phyloP scores from a whole-genome alignment of 75 land plant species.

The Selaginella tamariscina region DNA sequence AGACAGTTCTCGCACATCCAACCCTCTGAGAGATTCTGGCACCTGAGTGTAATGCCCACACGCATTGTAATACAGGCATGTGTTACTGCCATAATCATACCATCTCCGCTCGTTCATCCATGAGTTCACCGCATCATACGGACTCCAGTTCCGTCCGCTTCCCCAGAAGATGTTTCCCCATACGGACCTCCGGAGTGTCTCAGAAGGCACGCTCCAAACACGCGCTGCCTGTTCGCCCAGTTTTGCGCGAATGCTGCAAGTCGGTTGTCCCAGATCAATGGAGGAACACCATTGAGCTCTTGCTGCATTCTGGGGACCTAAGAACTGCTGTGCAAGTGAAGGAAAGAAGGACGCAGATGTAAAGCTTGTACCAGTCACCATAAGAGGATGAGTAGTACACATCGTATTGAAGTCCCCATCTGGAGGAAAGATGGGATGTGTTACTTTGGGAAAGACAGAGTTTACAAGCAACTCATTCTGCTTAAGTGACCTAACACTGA shows the following conservation, averaged over 20 bases:
- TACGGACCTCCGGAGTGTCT: constrained; percentile 26
- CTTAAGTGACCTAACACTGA: no score
- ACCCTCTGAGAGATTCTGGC: constrained; percentile 19
- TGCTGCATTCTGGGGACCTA: constrained; percentile 24
- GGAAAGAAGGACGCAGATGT: background rate
- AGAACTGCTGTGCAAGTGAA: background rate
- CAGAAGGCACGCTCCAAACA: constrained; percentile 3
- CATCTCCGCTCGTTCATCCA: constrained; percentile 49
- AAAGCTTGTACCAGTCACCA: no score
- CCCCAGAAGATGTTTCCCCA: constrained; percentile 63
- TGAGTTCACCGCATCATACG: constrained; percentile 36
- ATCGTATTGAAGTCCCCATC: no score
- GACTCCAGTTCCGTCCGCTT: constrained; percentile 36
- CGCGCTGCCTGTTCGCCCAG: constrained; percentile 26
- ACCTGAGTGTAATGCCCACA: constrained; percentile 56
- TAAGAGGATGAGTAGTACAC: no score
- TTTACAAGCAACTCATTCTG: no score
- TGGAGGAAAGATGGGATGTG: no score
- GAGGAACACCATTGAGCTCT: constrained; percentile 18
- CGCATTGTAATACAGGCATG: constrained; percentile 23
- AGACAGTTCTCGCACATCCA: constrained; percentile 37
- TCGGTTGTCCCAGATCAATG: constrained; percentile 32
- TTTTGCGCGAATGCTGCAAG: constrained; percentile 31
- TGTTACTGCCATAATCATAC: constrained; percentile 30
- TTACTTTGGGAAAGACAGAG: no score